Evolutionary conservation across 768 basidiomycete genomes (phyloP).

Genomic region (Mycena filopes): DNA sequence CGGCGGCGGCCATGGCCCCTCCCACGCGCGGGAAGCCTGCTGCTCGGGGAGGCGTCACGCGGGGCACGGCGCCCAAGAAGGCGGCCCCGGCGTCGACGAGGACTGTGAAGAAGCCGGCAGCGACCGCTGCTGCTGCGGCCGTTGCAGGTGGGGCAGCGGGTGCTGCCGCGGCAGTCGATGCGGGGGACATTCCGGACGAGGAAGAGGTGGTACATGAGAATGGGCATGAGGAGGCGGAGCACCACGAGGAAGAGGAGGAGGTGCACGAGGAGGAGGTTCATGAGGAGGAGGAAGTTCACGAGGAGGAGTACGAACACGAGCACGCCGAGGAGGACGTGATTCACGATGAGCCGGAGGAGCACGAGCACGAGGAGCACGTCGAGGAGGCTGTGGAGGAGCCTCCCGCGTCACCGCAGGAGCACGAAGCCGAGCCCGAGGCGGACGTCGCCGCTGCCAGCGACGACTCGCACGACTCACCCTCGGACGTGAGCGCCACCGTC

Average conservation of each 20-base stretch:
- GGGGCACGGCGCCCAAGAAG: constrained; percentile 40
- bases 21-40: constrained; percentile 42
- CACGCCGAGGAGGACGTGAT: constrained; percentile 33
- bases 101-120: constrained; percentile 23
- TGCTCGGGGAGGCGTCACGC: constrained; percentile 43
- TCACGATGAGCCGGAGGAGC: constrained; percentile 35
- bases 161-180: constrained; percentile 9
- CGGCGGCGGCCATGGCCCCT: constrained; percentile 46
- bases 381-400: constrained; percentile 32
- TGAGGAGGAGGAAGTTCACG: constrained; percentile 25
- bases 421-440: constrained; percentile 30
- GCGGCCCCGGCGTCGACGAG: constrained; percentile 22
- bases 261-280: constrained; percentile 38
- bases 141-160: constrained; percentile 6
- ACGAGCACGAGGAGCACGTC: constrained; percentile 24
- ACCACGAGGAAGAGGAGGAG: constrained; percentile 12
- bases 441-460: constrained; percentile 26
- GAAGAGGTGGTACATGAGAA: constrained; percentile 27
- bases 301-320: constrained; percentile 28
- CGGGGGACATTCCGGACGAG: constrained; percentile 28
- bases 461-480: constrained; percentile 22
- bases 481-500: constrained; percentile 29
- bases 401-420: constrained; percentile 40
- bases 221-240: constrained; percentile 17
- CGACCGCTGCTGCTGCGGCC: neutral